Percentiles rank a stretch among this genome's conserved stretches.
These are phyloP conservation scores for Paecilomyces sp. DNA, from an alignment of 2,329 filamentous ascomycete genomes.

Conservation along the genomic window DNA sequence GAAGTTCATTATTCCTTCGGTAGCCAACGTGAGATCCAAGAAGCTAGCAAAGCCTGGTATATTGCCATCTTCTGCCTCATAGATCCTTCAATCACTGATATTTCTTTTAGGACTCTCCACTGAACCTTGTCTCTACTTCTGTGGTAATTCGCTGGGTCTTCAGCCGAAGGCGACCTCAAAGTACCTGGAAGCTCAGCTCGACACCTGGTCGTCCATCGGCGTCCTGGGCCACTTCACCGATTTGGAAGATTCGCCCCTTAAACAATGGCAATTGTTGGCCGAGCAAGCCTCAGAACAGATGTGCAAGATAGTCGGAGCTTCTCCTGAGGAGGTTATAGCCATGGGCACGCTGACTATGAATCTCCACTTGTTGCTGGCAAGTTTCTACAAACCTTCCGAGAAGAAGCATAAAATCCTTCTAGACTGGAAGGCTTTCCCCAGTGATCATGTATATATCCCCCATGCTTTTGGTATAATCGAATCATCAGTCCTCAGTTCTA, in stretches of 20 bases:
- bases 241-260: slow-evolving; percentile 59
- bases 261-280: slow-evolving; percentile 69
- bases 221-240: slow-evolving; percentile 75
- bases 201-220: slow-evolving; percentile 75
- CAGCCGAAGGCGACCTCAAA: slow-evolving; percentile 63
- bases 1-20: slow-evolving; percentile 72
- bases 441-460: slow-evolving; percentile 57
- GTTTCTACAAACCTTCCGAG: slow-evolving; percentile 66
- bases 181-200: slow-evolving; percentile 64
- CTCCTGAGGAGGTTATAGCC: slow-evolving; percentile 64
- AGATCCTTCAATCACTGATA: slow-evolving; percentile 5
- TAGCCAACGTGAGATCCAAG: slow-evolving; percentile 60
- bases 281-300: slow-evolving; percentile 65
- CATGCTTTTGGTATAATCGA: not conserved
- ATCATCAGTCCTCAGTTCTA: slow-evolving; percentile 2
- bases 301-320: slow-evolving; percentile 65
- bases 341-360: slow-evolving; percentile 84
- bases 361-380: slow-evolving; percentile 70
- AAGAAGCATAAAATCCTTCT: slow-evolving; percentile 67
- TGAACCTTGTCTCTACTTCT: slow-evolving; percentile 61
- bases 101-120: slow-evolving; percentile 22
- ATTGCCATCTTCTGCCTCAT: not conserved
- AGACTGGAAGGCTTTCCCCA: slow-evolving; percentile 82
- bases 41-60: slow-evolving; percentile 41
- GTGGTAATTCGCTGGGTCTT: slow-evolving; percentile 80